These are phyloP conservation scores for Zygotorulaspora chibaensis DNA, from an alignment of 805 yeast species.

Conservation along the genomic window DNA sequence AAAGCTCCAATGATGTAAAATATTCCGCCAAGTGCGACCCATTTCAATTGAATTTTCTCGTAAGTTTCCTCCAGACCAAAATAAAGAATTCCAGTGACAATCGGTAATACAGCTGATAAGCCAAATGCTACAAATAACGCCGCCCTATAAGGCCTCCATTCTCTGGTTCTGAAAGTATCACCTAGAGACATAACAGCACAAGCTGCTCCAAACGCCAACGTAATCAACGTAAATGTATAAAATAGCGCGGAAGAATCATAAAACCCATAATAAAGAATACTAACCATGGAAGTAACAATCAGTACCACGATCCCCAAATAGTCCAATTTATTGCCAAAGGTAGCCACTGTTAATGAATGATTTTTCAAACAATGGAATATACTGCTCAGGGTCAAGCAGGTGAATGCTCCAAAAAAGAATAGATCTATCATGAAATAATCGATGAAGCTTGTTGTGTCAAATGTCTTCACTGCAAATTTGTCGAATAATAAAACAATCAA, in stretches of 20 bases:
- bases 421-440: slow-evolving; percentile 34
- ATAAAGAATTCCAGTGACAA: slow-evolving; percentile 45
- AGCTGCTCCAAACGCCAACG: slow-evolving; percentile 50
- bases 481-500: slow-evolving; percentile 22
- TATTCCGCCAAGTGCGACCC: slow-evolving; percentile 65
- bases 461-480: slow-evolving; percentile 32
- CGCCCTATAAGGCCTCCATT: slow-evolving; percentile 75
- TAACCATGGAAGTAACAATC: slow-evolving; percentile 58
- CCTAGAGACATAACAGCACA: slow-evolving; percentile 63
- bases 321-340: slow-evolving; percentile 65
- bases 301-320: slow-evolving; percentile 69
- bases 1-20: slow-evolving; percentile 77
- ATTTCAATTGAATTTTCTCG: slow-evolving; percentile 50
- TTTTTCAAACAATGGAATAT: slow-evolving; percentile 61
- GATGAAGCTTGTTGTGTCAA: slow-evolving; percentile 43
- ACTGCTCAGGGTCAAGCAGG: slow-evolving; percentile 61
- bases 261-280: slow-evolving; percentile 45
- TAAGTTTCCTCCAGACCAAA: slow-evolving; percentile 50
- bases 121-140: slow-evolving; percentile 78
- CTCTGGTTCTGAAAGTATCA: slow-evolving; percentile 61
- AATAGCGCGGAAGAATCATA: slow-evolving; percentile 42
- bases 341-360: slow-evolving; percentile 53
- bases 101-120: slow-evolving; percentile 68
- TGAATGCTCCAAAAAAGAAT: slow-evolving; percentile 50
- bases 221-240: slow-evolving; percentile 40